phyloP scores from a whole-genome alignment of 2,329 filamentous ascomycete species.

The Fusarium tuaranense region DNA sequence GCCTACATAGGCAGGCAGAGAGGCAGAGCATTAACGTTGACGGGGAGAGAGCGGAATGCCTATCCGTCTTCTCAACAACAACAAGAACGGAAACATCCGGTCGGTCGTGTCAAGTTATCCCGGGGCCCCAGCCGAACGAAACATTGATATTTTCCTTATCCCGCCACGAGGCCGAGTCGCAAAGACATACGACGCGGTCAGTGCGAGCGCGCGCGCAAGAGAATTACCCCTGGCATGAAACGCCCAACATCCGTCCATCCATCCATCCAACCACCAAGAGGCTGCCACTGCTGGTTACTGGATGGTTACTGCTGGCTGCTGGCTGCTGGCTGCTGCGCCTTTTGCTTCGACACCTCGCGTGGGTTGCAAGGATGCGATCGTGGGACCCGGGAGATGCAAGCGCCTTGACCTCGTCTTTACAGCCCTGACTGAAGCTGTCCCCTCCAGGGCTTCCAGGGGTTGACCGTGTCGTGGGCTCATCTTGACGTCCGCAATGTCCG shows the following conservation, averaged over 20 bases:
- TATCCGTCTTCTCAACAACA: not conserved
- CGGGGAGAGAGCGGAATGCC: not conserved
- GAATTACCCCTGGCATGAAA: constrained; percentile 4
- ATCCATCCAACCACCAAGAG: not conserved
- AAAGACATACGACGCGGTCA: constrained; percentile 8
- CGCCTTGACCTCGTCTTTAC: constrained; percentile 18
- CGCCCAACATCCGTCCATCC: not conserved
- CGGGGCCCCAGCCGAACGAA: not conserved
- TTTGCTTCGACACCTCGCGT: constrained; percentile 20
- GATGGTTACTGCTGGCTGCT: not conserved
- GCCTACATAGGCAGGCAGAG: not conserved
- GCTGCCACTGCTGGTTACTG: not conserved
- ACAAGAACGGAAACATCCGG: not conserved
- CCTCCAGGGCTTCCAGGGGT: constrained; percentile 26
- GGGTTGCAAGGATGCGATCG: constrained; percentile 36
- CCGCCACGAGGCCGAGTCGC: not conserved
- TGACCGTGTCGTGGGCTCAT: constrained; percentile 37
- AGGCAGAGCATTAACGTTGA: not conserved
- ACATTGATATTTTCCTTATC: not conserved
- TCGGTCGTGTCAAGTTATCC: not conserved
- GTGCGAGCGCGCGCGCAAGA: not conserved
- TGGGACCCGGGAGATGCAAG: constrained; percentile 20
- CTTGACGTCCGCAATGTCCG: constrained; percentile 37
- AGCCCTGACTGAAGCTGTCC: constrained; percentile 1
- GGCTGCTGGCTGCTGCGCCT: not conserved